Conservation (phyloP, 164 flowering plant species). For the Tetracentron sinense region DNA sequence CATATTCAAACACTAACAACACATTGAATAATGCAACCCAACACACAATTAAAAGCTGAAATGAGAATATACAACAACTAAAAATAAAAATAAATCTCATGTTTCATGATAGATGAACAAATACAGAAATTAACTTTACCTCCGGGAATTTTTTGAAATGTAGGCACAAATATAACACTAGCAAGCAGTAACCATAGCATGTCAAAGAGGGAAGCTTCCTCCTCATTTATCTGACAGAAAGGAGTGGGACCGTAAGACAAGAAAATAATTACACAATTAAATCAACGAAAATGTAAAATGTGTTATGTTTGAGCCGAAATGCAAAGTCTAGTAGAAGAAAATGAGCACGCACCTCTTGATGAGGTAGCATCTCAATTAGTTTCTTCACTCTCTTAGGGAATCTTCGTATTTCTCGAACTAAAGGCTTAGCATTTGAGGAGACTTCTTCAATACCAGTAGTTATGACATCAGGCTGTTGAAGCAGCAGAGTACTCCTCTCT, state of each 20-base stretch:
- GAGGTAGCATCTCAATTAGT: slow-evolving; percentile 68
- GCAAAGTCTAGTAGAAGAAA: background rate
- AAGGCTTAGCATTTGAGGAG: slow-evolving; percentile 72
- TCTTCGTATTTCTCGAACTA: slow-evolving; percentile 53
- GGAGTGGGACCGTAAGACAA: background rate
- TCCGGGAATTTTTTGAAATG: slow-evolving; percentile 98
- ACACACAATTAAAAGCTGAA: too few species aligned
- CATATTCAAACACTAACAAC: too few species aligned
- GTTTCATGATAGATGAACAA: too few species aligned
- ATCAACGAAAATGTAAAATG: background rate
- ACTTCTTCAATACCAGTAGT: slow-evolving; percentile 78
- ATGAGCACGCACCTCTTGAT: slow-evolving; percentile 69
- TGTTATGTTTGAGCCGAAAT: background rate
- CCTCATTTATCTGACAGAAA: slow-evolving; percentile 77
- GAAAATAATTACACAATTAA: background rate
- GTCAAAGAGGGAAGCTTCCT: slow-evolving; percentile 95
- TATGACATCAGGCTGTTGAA: slow-evolving; percentile 68
- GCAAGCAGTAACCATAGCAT: slow-evolving; percentile 94
- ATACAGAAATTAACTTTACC: slow-evolving; percentile 36
- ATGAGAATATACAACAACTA: too few species aligned
- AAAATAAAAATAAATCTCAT: too few species aligned
- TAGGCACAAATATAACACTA: slow-evolving; percentile 97
- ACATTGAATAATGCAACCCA: too few species aligned
- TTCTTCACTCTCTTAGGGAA: slow-evolving; percentile 72
- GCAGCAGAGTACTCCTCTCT: slow-evolving; percentile 50